A percentile compares a stretch with the other conserved stretches of the same genome.
These are phyloP conservation scores for Moesziomyces globuligerus DNA, from an alignment of 1,284 basidiomycete genomes.

Conservation along the genomic window DNA sequence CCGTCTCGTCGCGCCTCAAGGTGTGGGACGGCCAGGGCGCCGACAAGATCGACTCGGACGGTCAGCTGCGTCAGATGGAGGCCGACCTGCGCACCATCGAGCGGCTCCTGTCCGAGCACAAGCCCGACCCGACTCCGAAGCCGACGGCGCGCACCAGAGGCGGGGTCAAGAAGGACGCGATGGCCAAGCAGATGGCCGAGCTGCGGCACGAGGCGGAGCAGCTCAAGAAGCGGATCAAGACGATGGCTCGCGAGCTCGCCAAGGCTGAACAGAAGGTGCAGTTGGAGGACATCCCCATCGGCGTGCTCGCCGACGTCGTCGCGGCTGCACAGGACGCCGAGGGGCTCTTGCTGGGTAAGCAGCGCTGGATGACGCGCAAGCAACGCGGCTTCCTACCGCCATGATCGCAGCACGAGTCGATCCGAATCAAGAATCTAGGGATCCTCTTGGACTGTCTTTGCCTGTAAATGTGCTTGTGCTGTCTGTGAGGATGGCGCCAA, in stretches of 20 bases:
- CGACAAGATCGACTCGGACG: slow-evolving; percentile 21
- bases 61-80: slow-evolving; percentile 22
- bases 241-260: not conserved
- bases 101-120: slow-evolving; percentile 11
- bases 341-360: slow-evolving; percentile 28
- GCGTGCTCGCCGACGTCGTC: slow-evolving; percentile 26
- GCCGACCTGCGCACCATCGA: slow-evolving; percentile 19
- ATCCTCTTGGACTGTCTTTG: too few relatives aligned
- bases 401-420: not conserved
- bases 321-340: slow-evolving; percentile 31
- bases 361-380: slow-evolving; percentile 22
- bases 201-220: slow-evolving; percentile 19
- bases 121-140: not conserved
- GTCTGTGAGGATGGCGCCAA: too few relatives aligned
- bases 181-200: slow-evolving; percentile 17
- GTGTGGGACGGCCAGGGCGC: slow-evolving; percentile 50
- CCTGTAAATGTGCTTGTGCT: too few relatives aligned
- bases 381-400: slow-evolving; percentile 29
- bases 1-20: slow-evolving; percentile 7
- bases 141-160: not conserved
- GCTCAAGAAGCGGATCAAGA: slow-evolving; percentile 28
- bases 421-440: too few relatives aligned
- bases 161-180: not conserved
- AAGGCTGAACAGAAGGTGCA: slow-evolving; percentile 5
- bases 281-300: slow-evolving; percentile 16